These are phyloP conservation scores for Candida golubevii DNA, from an alignment of 805 yeast genomes.

Conservation along the genomic window DNA sequence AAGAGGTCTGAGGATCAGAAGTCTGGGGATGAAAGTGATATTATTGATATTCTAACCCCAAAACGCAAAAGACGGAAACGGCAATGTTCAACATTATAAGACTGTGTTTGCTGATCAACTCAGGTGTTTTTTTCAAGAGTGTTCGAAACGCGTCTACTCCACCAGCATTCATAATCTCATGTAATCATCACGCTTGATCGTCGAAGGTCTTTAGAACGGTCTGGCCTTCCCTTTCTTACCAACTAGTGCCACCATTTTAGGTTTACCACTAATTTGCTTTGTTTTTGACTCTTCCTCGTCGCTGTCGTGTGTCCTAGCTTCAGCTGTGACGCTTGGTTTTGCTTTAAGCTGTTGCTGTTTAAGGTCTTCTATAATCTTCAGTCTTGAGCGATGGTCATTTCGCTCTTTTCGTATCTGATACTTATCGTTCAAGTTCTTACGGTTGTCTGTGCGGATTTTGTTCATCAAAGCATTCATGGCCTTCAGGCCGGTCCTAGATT, in stretches of 20 bases:
- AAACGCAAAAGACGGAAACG: too few relatives aligned
- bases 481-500: conserved; percentile 20
- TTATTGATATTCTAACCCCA: too few relatives aligned
- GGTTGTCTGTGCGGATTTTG: conserved; percentile 26
- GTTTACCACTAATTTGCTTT: conserved; percentile 12
- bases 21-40: too few relatives aligned
- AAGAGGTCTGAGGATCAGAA: too few relatives aligned
- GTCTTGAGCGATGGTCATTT: background rate
- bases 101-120: too few relatives aligned
- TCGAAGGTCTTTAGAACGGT: conserved; percentile 8
- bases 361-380: conserved; percentile 9
- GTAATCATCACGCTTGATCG: too few relatives aligned
- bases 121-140: too few relatives aligned
- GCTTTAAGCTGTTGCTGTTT: conserved; percentile 3
- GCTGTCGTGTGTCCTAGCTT: conserved; percentile 2
- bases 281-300: conserved; percentile 18
- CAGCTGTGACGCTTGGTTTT: background rate
- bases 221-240: conserved; percentile 15
- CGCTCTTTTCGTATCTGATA: conserved; percentile 1
- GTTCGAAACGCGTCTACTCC: too few relatives aligned
- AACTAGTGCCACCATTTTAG: conserved; percentile 4
- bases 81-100: too few relatives aligned
- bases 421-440: conserved; percentile 13
- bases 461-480: conserved; percentile 39
- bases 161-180: too few relatives aligned